Conservation (phyloP, 352 stramenopile species). For the Globisporangium orthogonon region DNA sequence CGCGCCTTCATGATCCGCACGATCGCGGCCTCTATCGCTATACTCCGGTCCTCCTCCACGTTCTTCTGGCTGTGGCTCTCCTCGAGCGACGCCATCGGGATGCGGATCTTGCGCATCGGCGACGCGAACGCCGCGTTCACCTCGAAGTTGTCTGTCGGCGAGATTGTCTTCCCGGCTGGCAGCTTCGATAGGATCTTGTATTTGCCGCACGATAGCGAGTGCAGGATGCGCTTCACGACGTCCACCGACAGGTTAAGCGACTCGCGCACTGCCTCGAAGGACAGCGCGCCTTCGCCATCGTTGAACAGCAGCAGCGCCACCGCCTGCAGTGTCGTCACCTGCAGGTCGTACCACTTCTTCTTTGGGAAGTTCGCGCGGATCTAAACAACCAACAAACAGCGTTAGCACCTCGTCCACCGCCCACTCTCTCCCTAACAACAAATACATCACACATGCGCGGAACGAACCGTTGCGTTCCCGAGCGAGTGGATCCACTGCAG, state of each 20-base stretch:
- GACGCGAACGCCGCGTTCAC: conserved; percentile 94
- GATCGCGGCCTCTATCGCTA: conserved; percentile 99
- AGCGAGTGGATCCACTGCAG: conserved; percentile 96
- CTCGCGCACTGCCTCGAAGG: conserved; percentile 89
- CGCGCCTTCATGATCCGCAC: conserved; percentile 99
- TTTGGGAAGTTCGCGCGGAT: conserved; percentile 79
- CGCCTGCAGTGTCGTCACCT: conserved; percentile 97
- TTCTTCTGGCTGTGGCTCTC: conserved; percentile 97
- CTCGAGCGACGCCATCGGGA: conserved; percentile 98
- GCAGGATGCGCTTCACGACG: conserved; percentile 96
- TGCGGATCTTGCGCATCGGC: conserved; percentile 96
- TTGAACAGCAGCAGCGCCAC: conserved; percentile 96
- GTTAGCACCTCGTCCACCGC: not conserved
- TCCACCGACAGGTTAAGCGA: conserved; percentile 94
- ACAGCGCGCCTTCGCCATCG: conserved; percentile 72
- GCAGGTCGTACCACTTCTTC: conserved; percentile 95
- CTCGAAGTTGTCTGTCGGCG: conserved; percentile 90
- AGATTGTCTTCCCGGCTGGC: conserved; percentile 93
- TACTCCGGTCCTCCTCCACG: conserved; percentile 94
- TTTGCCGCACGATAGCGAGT: conserved; percentile 98
- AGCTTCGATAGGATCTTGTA: conserved; percentile 97
- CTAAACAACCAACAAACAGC: conserved; percentile 5
- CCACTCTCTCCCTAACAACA: not conserved
- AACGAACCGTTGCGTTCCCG: conserved; percentile 92
- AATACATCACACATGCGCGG: not conserved